Percentiles rank a stretch among this genome's conserved stretches.
These are phyloP conservation scores for Pleurotus platypus DNA, from an alignment of 768 basidiomycete species.

Conservation along the genomic window DNA sequence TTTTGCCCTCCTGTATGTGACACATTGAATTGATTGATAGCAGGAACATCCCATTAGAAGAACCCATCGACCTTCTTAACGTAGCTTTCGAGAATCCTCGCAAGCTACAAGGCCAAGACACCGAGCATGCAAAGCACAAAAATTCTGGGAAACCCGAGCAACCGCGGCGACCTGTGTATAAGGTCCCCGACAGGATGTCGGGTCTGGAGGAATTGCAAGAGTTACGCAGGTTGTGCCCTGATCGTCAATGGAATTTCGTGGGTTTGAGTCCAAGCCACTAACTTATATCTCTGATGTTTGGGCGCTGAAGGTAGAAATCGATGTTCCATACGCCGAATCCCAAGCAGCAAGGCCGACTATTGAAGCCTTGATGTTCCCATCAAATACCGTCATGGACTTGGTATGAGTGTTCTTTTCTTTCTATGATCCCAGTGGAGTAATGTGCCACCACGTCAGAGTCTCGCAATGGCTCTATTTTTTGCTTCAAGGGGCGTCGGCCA, in stretches of 20 bases:
- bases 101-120: conserved; percentile 52
- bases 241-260: conserved; percentile 88
- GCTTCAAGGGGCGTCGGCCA: conserved; percentile 79
- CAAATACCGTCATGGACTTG: conserved; percentile 86
- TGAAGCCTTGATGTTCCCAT: conserved; percentile 74
- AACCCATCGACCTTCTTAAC: conserved; percentile 90
- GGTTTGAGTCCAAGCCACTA: conserved; percentile 14
- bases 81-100: conserved; percentile 97
- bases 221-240: conserved; percentile 69
- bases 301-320: conserved; percentile 66
- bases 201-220: conserved; percentile 79
- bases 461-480: conserved; percentile 90
- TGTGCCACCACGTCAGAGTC: conserved; percentile 52
- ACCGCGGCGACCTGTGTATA: conserved; percentile 39
- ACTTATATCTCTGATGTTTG: neutral
- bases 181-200: conserved; percentile 86
- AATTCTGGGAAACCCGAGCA: neutral
- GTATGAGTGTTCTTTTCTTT: conserved; percentile 33
- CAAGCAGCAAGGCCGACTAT: conserved; percentile 50
- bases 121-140: conserved; percentile 40
- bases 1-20: neutral
- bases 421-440: neutral
- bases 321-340: conserved; percentile 83
- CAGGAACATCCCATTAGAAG: conserved; percentile 69
- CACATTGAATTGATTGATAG: conserved; percentile 1